phyloP scores from a whole-genome alignment of 2,329 filamentous ascomycete species.

The Drechslerella stenobrocha region DNA sequence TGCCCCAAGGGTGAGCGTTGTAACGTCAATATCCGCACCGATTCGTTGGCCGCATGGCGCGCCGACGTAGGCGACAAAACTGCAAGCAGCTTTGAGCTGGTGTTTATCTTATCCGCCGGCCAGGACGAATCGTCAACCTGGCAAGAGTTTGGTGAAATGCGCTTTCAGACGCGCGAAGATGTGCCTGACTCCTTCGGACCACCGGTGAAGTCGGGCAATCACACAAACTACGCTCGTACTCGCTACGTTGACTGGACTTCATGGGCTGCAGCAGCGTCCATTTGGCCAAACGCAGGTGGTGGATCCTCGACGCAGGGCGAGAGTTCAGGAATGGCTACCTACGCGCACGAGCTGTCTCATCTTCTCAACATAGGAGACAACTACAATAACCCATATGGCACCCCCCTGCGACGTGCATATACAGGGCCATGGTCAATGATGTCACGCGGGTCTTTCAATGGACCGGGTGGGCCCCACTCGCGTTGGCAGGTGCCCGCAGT shows the following conservation, averaged over 20 bases:
- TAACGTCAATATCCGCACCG: slow-evolving; percentile 59
- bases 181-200: slow-evolving; percentile 61
- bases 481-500: slow-evolving; percentile 62
- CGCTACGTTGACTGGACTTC: slow-evolving; percentile 63
- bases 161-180: slow-evolving; percentile 59
- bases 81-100: slow-evolving; percentile 60
- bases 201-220: slow-evolving; percentile 55
- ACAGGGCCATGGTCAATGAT: slow-evolving; percentile 63
- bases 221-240: slow-evolving; percentile 60
- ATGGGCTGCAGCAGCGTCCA: slow-evolving; percentile 60
- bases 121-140: slow-evolving; percentile 63
- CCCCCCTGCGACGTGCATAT: slow-evolving; percentile 59
- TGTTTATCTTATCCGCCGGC: slow-evolving; percentile 62
- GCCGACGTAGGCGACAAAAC: slow-evolving; percentile 61
- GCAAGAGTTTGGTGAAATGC: slow-evolving; percentile 64
- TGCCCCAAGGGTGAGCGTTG: slow-evolving; percentile 59
- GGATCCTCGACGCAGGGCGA: slow-evolving; percentile 63
- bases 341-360: slow-evolving; percentile 62
- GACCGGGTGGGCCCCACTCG: slow-evolving; percentile 61
- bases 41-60: slow-evolving; percentile 60
- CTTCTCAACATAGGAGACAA: slow-evolving; percentile 62
- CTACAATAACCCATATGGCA: slow-evolving; percentile 62
- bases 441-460: slow-evolving; percentile 61
- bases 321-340: slow-evolving; percentile 61
- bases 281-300: slow-evolving; percentile 62